Evolutionary conservation across 306 rosid genomes (phyloP).

Genomic region (Alnus glutinosa): DNA sequence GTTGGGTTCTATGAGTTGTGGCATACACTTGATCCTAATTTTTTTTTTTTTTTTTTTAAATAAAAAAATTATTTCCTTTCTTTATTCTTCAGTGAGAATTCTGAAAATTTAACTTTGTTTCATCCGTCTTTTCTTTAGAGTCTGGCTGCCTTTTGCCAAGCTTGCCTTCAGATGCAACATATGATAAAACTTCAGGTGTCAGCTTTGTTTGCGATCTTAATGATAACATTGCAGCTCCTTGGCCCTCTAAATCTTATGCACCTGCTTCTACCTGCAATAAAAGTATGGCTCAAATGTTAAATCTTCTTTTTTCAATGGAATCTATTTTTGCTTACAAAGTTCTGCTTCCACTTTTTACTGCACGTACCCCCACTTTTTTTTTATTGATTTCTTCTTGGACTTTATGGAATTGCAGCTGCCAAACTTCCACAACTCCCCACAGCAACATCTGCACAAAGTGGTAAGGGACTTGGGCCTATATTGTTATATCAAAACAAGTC

Average conservation of each 20-base stretch:
- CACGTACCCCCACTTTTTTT: background rate
- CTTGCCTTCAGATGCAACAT: constrained; percentile 61
- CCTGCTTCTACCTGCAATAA: constrained; percentile 53
- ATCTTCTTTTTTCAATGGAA: constrained; percentile 4
- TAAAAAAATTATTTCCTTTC: background rate
- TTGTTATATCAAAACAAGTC: constrained; percentile 1
- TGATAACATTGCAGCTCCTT: constrained; percentile 71
- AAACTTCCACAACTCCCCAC: constrained; percentile 57
- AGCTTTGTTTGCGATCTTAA: constrained; percentile 74
- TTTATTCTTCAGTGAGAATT: constrained; percentile 11
- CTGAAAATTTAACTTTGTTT: constrained; percentile 11
- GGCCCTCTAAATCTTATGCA: constrained; percentile 50
- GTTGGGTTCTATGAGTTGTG: background rate
- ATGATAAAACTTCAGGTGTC: constrained; percentile 51
- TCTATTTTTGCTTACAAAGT: background rate
- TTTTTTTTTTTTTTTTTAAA: background rate
- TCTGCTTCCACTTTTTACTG: background rate
- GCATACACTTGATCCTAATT: constrained; percentile 2
- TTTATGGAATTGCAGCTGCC: constrained; percentile 39
- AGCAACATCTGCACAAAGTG: constrained; percentile 51
- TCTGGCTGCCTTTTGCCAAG: constrained; percentile 71
- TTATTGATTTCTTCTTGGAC: constrained; percentile 11
- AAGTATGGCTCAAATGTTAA: constrained; percentile 40
- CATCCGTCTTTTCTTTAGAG: constrained; percentile 39
- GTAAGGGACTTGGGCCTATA: constrained; percentile 28